Conservation (phyloP, 1,139 yeast species). For the Zygoascus hellenicus region DNA sequence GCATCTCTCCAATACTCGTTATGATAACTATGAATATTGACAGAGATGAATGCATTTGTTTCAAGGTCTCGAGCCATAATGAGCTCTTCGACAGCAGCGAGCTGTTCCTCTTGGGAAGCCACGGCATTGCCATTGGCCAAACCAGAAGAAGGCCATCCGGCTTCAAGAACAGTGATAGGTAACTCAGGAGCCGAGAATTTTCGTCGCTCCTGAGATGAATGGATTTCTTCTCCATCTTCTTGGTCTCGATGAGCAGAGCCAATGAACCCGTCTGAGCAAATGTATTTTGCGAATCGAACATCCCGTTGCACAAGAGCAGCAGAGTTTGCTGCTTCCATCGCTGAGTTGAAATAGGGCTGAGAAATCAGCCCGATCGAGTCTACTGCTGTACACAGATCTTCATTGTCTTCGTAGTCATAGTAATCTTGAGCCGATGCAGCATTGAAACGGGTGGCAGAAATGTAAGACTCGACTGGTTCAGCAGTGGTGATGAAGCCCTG, state of each 20-base stretch:
- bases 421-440: conserved; percentile 22
- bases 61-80: conserved; percentile 20
- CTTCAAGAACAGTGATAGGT: conserved; percentile 50
- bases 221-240: background rate
- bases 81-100: conserved; percentile 47
- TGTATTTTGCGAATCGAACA: conserved; percentile 25
- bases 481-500: conserved; percentile 24
- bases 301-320: conserved; percentile 25
- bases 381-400: conserved; percentile 27
- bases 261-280: conserved; percentile 28
- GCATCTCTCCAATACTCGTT: conserved; percentile 29
- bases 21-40: conserved; percentile 22
- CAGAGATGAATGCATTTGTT: conserved; percentile 19
- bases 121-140: conserved; percentile 49
- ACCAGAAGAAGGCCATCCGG: conserved; percentile 69
- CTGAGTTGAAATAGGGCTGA: conserved; percentile 27
- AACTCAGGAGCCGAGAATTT: conserved; percentile 6
- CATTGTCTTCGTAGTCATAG: conserved; percentile 19
- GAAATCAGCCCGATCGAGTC: conserved; percentile 27
- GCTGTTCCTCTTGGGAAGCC: conserved; percentile 51
- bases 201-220: conserved; percentile 7
- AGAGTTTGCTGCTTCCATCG: conserved; percentile 20
- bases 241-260: conserved; percentile 20
- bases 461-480: conserved; percentile 29
- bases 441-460: conserved; percentile 23